Evolutionary conservation across 768 basidiomycete genomes (phyloP), one percentile per base, ranked within the genome.

Genomic region (Tulasnella sp.): DNA sequence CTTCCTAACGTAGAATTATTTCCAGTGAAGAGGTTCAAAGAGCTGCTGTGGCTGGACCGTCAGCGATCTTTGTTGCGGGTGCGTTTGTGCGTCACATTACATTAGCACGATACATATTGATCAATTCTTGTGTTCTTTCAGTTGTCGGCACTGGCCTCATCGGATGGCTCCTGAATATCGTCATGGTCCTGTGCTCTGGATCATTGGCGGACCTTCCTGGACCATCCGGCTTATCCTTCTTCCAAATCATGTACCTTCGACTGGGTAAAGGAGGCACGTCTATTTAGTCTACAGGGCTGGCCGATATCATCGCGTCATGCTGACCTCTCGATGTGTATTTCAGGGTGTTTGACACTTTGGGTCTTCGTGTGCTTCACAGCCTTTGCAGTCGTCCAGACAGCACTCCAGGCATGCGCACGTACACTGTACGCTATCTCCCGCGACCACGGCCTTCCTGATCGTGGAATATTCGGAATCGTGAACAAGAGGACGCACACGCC

Each of bases 111-210:
- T n/a, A n/a, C n/a, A n/a, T n/a, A n/a, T n/a, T n/a, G n/a, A n/a
- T 50, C 53, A 29, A 31, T n/a, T 22, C 19, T 11, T 49, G 25
- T 41, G 38, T 34, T 43, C 25, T 30, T 43, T 11, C 59, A 81
- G 86, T 87, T 27, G 73, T 87, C 59, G 85, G 85, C 3, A 87
- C 85, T 3, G 84, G 84, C 56, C 71, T 85, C 46, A 76, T 89
- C 62, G 88, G 89, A 31, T 92, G 89, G 89, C 66, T 92, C 8
- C 76, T 92, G 61, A 94, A 92, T 70, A 86, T 94, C 63, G 83
- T 90, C 3, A 70, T 91, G 29, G 77, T 92, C n/a, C 74, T 92
- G 8, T 92, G 88, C 69, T 87, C 85, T 19, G 87, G 87, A 5
- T 80, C 81, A 56, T 72, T 87, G 15, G 80, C 74, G 59, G 72